A percentile compares a stretch with the other conserved stretches of the same genome.
These are phyloP conservation scores for Phialophora verrucosa DNA, from an alignment of 2,329 filamentous ascomycete genomes.

Conservation along the genomic window DNA sequence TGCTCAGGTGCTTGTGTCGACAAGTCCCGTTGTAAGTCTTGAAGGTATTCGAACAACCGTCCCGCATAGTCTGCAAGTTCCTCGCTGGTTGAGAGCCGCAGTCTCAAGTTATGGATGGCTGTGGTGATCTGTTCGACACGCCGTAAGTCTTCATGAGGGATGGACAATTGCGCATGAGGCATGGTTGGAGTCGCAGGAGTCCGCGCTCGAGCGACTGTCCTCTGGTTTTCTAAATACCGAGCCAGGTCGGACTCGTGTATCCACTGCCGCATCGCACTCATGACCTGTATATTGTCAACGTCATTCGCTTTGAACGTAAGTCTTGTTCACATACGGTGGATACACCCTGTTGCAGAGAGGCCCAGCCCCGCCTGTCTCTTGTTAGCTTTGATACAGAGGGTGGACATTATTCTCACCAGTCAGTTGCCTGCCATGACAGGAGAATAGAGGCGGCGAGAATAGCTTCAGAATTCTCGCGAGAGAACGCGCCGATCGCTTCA, in stretches of 20 bases:
- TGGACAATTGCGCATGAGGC: constrained; percentile 41
- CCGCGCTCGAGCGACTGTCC: constrained; percentile 46
- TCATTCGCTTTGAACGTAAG: neutral
- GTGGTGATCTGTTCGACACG: constrained; percentile 70
- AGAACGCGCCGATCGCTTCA: constrained; percentile 84
- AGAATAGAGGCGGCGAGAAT: constrained; percentile 89
- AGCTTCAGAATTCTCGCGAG: constrained; percentile 83
- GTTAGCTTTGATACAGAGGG: constrained; percentile 44
- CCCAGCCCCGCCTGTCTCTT: constrained; percentile 79
- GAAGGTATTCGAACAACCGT: constrained; percentile 74
- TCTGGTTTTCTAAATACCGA: constrained; percentile 50
- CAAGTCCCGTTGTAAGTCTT: constrained; percentile 72
- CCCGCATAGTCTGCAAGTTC: constrained; percentile 72
- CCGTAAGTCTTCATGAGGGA: constrained; percentile 65
- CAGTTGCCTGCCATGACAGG: constrained; percentile 92
- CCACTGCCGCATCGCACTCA: constrained; percentile 90
- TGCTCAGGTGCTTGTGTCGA: constrained; percentile 74
- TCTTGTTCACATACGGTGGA: constrained; percentile 70
- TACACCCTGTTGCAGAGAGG: constrained; percentile 87
- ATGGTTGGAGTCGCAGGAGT: constrained; percentile 45
- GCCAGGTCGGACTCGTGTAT: constrained; percentile 78
- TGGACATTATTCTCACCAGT: constrained; percentile 72
- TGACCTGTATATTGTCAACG: constrained; percentile 62
- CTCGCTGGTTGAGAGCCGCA: constrained; percentile 70
- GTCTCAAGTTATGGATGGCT: constrained; percentile 63